A percentile compares a stretch with the other conserved stretches of the same genome.
Evolutionary conservation across 495 filamentous ascomycete genomes (phyloP).

Genomic region (Amphirosellinia nigrospora): DNA sequence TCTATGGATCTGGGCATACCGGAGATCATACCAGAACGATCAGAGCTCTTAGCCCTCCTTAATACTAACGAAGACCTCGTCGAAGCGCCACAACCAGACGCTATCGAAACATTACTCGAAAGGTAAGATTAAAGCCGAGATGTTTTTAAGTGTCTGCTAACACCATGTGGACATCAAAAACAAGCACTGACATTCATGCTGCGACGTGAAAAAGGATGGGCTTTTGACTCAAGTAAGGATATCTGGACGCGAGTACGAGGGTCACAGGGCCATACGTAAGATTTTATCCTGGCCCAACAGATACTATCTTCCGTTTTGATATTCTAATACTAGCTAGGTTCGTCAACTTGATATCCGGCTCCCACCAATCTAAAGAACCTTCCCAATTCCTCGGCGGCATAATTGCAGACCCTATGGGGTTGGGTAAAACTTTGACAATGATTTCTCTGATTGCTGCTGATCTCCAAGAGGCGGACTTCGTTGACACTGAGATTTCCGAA

Average conservation of each 20-base stretch:
- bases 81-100: constrained; percentile 38
- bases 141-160: constrained; percentile 13
- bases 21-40: constrained; percentile 12
- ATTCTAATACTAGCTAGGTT: constrained; percentile 2
- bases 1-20: neutral
- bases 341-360: constrained; percentile 12
- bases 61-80: constrained; percentile 21
- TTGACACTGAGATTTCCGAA: neutral
- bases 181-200: constrained; percentile 53
- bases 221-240: constrained; percentile 27
- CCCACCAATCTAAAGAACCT: constrained; percentile 31
- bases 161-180: constrained; percentile 45
- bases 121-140: constrained; percentile 26
- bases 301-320: neutral
- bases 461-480: neutral
- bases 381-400: constrained; percentile 45
- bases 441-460: constrained; percentile 44
- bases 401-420: constrained; percentile 51
- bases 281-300: neutral
- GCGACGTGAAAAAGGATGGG: constrained; percentile 47
- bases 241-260: constrained; percentile 35
- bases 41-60: constrained; percentile 9
- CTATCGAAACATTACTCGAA: constrained; percentile 38
- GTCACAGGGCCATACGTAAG: constrained; percentile 24
- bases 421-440: constrained; percentile 50